Conservation (phyloP, 2,329 filamentous ascomycete species). For the Penicillium sp. region DNA sequence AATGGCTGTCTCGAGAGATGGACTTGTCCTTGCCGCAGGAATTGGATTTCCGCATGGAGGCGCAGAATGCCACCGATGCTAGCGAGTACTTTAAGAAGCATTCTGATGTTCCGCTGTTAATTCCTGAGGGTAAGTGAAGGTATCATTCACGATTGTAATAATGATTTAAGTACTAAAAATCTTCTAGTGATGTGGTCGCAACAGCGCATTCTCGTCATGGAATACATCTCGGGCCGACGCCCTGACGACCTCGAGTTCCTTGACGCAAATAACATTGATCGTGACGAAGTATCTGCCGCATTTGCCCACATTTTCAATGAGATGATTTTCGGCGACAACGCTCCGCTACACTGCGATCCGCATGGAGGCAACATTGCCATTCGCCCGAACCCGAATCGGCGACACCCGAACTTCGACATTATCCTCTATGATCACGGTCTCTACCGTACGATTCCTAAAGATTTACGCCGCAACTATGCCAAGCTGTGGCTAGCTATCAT, state of each 20-base stretch:
- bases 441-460: conserved; percentile 81
- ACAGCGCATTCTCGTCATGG: conserved; percentile 89
- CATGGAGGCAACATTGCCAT: conserved; percentile 96
- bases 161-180: conserved; percentile 12
- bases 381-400: conserved; percentile 61
- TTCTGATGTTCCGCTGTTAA: conserved; percentile 70
- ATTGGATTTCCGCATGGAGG: conserved; percentile 82
- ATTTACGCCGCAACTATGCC: conserved; percentile 77
- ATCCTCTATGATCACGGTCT: conserved; percentile 95
- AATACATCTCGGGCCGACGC: conserved; percentile 77
- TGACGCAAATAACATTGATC: conserved; percentile 78
- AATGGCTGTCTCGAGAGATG: conserved; percentile 94
- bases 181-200: conserved; percentile 72
- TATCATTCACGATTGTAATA: too few species aligned
- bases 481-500: conserved; percentile 97
- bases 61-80: conserved; percentile 71
- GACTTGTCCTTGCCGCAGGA: conserved; percentile 84
- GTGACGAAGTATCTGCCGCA: conserved; percentile 89
- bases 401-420: conserved; percentile 79
- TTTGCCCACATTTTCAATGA: conserved; percentile 94
- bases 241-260: conserved; percentile 85
- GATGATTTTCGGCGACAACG: conserved; percentile 91
- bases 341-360: conserved; percentile 91
- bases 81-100: conserved; percentile 73
- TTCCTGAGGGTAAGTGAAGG: conserved; percentile 64